Base-by-base conservation (phyloP, 805 yeast genomes). In the Candida verbasci region DNA sequence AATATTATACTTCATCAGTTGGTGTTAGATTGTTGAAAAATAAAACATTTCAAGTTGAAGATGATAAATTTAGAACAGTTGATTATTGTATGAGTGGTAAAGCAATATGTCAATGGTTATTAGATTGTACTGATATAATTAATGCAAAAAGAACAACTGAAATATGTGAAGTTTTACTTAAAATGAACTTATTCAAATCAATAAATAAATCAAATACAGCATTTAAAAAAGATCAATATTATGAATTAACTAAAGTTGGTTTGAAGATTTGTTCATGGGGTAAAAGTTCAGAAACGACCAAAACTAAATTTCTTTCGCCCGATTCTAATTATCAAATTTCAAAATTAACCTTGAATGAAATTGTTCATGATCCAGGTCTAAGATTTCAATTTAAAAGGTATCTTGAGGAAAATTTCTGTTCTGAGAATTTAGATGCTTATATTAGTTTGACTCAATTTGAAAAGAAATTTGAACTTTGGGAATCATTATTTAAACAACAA, bases 111-210 rank as follows among this genome's bases (percentile, higher is more conserved):
- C 96, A 88, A 50, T 91, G 96, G 95, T 50, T 91, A 6, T 70
- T 82, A 76, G 97, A 91, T 44, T 88, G 96, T 51, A 84, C 96
- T 1, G 93, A 86, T 49, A 65, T 81, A 1, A 54, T 79, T 45
- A 69, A 69, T 35, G 52, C 58, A 0, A 60, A 62, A 9, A 85
- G 78, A 40, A 82, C 86, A 0, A 50, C 64, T 0, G 70, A 70
- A 16, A 57, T 82, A 9, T 76, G 80, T 0, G 63, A 69, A 3
- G 50, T 76, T 9, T 71, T 84, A 39, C 43, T 74, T 24, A 69
- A 65, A 32, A 47, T 62, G 27, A 70, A 70, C 0, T 53, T 81
- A 6, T 65, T 82, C 17, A 58, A 59, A 14, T 74, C 79, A 0
- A 63, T 76, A 5, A 44, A 3, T 68, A 23, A 35, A 17, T 11